phyloP scores from a whole-genome alignment of 1,284 basidiomycete genomes.

The Rhodotorula sp. region DNA sequence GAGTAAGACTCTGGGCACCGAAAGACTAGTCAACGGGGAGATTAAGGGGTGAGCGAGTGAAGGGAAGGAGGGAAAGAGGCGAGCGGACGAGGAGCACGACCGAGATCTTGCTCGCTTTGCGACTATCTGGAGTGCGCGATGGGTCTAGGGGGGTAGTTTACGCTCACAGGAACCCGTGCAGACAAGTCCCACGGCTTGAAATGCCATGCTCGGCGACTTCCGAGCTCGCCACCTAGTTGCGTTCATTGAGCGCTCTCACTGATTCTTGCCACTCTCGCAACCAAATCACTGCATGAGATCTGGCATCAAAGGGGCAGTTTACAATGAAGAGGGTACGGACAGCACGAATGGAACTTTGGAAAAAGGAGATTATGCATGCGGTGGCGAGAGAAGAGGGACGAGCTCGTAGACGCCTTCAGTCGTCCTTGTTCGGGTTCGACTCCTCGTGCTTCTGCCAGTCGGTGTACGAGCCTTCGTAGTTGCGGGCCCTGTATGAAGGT shows the following conservation, averaged over 20 bases:
- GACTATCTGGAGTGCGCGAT: no score
- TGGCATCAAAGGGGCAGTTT: no score
- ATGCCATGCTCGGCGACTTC: background rate
- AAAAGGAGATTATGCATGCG: background rate
- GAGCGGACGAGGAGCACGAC: background rate
- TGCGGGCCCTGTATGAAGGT: conserved; percentile 60
- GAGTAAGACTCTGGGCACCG: no score
- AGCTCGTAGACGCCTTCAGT: background rate
- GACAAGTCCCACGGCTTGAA: background rate
- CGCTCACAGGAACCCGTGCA: background rate
- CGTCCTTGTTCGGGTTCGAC: conserved; percentile 19
- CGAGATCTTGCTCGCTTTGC: background rate
- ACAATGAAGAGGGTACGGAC: no score
- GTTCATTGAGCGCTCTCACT: no score
- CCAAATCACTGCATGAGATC: no score
- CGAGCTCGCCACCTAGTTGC: background rate
- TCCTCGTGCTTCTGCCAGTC: conserved; percentile 69
- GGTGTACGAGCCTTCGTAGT: conserved; percentile 89
- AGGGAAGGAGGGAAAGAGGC: background rate
- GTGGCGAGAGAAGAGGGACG: no score
- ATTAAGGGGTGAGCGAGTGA: background rate
- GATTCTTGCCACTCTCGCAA: no score
- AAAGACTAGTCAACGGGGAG: background rate
- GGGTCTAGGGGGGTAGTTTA: background rate
- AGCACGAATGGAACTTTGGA: background rate